Base-by-base conservation (phyloP, 2,329 filamentous ascomycete genomes). In the Sclerotinia sclerotiorum region DNA sequence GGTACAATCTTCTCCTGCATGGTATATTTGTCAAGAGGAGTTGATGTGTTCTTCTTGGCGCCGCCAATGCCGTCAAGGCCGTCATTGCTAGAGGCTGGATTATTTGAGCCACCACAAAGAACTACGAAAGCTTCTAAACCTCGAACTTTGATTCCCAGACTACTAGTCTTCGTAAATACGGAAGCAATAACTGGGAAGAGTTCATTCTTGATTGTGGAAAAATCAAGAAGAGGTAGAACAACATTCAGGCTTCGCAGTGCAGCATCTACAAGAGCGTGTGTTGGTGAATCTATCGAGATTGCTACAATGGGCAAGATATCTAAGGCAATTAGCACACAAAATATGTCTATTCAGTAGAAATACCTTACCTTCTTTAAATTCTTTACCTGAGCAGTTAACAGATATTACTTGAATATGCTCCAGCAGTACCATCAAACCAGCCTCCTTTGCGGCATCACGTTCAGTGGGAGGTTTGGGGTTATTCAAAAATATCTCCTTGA, bases 1-100 rank as follows among this genome's bases (percentile, higher is more conserved):
- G 95, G 95, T 0, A 98, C 87, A 46, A 99, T 91, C 81, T 97
- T 98, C 78, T 99, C 95, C 78, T 99, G 95, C 81, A 99, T 94
- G 0, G 95, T 98, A 77, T 95, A 98, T 79, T 98, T 98, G 81
- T 99, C 95, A 39, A 99, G 82, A 3, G 94, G 94, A 2, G 88
- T 93, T 0, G 90, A 90, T 0, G 87, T 90, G 4, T 85, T 86
- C 69, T 86, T 84, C 75, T 85, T 87, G 62, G 75, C 76, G 42
- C 85, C 82, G 65, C 82, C 78, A 76, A 94, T 82, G 0, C 93
- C 93, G 72, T 92, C 90, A 3, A 97, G 83, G 5, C 92, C 94
- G 77, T 95, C 92, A 58, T 86, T 82, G 52, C 82, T 81, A 1
- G 80, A 79, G 1, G 80, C 80, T 44, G 80, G 78, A 69, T 85